These are phyloP conservation scores for Malus hybrid DNA, from an alignment of 331 rosid species.

Conservation along the genomic window DNA sequence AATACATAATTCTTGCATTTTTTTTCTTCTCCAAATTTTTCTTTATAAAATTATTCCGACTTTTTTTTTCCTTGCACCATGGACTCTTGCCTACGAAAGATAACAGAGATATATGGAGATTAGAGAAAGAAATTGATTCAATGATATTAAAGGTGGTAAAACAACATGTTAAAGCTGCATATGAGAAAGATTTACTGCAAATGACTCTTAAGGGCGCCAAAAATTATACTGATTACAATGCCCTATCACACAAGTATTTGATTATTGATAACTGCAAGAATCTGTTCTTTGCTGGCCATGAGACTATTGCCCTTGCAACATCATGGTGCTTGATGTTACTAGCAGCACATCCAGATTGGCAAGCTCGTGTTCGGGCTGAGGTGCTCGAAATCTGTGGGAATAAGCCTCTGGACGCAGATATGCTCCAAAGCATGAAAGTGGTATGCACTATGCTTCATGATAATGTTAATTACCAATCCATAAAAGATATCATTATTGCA, in stretches of 20 bases:
- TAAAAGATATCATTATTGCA: neutral
- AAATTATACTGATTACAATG: too few relatives aligned
- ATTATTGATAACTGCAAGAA: constrained; percentile 32
- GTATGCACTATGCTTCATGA: constrained; percentile 14
- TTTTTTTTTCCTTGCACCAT: neutral
- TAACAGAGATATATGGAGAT: constrained; percentile 22
- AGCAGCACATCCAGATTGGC: constrained; percentile 38
- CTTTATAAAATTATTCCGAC: too few relatives aligned
- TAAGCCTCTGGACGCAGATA: constrained; percentile 17
- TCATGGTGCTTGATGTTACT: constrained; percentile 28
- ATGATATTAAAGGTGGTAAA: constrained; percentile 17
- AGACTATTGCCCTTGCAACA: constrained; percentile 23
- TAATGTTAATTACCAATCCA: too few relatives aligned
- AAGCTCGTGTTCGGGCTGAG: constrained; percentile 29
- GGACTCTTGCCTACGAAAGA: constrained; percentile 17
- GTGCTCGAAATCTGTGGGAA: constrained; percentile 7
- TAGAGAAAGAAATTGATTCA: constrained; percentile 15
- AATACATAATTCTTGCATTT: too few relatives aligned
- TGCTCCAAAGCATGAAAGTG: constrained; percentile 44
- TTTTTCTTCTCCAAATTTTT: too few relatives aligned
- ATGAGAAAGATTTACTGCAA: too few relatives aligned
- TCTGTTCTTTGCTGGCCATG: constrained; percentile 38
- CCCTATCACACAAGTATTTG: too few relatives aligned
- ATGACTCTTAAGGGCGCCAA: too few relatives aligned
- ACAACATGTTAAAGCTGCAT: constrained; percentile 3